Evolutionary conservation across 2,329 filamentous ascomycete genomes (phyloP), one percentile per base, ranked within the genome.

Genomic region (Penicillium corylophilum): DNA sequence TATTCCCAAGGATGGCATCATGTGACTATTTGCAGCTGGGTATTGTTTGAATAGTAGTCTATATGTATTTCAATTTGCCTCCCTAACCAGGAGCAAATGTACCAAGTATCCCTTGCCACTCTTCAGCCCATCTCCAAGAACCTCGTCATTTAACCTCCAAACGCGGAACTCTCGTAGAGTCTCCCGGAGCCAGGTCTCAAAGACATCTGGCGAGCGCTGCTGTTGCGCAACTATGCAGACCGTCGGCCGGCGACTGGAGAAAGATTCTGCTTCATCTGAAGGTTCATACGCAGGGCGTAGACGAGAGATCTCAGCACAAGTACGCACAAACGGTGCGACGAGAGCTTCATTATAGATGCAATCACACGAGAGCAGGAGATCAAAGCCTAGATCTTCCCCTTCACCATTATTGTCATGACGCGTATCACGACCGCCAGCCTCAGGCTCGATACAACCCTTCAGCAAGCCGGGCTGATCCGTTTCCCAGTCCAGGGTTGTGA

Each of bases 261-360:
- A 48, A 13, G 50, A 55, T 18, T 44, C 46, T 16, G 57, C 45
- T 41, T 57, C 44, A 28, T 57, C 41, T 46, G 57, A 23, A 28
- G 51, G 18, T 0, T 54, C 33, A 31, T 64, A 67, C 0, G 53
- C 50, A 13, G 68, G 66, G 29, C 85, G 77, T 15, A 93, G 71
- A 9, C 74, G 74, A 70, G 90, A 95, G 22, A 85, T 79, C 56
- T 95, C 88, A 5, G 78, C 83, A 68, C 89, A 95, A 0, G 90
- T 88, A 62, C 86, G 82, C n/a, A 94, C 88, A 44, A 97, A 82
- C 0, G 92, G 90, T 39, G 82, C 76, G 22, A 97, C 83, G 3
- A 97, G 81, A 2, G 88, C 83, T 59, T 96, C 89, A 72, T 97
- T 99, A 77, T 95, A 99, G 61, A 99, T 87, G 71, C 92, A 96